phyloP scores from a whole-genome alignment of 306 rosid species.

The Echinosophora koreensis region DNA sequence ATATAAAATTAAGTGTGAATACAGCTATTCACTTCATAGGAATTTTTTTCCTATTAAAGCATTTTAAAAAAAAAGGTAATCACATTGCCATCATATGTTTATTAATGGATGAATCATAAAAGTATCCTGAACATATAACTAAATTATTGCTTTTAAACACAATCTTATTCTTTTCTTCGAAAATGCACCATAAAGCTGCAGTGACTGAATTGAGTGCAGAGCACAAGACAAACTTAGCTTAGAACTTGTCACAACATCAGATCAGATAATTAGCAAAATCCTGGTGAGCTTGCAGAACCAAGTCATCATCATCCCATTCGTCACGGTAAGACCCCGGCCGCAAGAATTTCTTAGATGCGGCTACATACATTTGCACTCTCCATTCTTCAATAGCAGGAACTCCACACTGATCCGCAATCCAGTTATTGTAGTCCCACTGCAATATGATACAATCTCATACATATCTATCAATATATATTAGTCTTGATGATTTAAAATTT shows the following conservation, averaged over 20 bases:
- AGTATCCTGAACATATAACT: background rate
- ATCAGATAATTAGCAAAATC: constrained; percentile 51
- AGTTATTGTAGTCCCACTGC: constrained; percentile 75
- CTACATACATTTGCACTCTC: constrained; percentile 66
- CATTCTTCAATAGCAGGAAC: constrained; percentile 65
- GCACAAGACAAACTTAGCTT: background rate
- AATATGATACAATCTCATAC: constrained; percentile 34
- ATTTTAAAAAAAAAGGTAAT: too few species aligned
- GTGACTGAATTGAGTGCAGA: background rate
- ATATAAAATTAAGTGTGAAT: too few species aligned
- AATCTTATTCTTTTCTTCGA: background rate
- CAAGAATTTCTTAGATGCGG: constrained; percentile 39
- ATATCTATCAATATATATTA: background rate
- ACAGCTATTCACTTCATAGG: too few species aligned
- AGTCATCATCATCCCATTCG: constrained; percentile 71
- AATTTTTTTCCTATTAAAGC: too few species aligned
- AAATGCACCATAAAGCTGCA: background rate
- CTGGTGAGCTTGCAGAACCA: constrained; percentile 59
- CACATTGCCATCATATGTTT: background rate
- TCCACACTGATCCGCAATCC: constrained; percentile 73
- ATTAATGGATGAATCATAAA: background rate
- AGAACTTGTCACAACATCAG: constrained; percentile 8
- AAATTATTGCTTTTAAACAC: background rate
- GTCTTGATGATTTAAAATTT: background rate
- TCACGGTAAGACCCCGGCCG: constrained; percentile 71